A percentile compares a stretch with the other conserved stretches of the same genome.
Evolutionary conservation across 2,329 filamentous ascomycete genomes (phyloP).

Genomic region (Ceratocystis albifundus): DNA sequence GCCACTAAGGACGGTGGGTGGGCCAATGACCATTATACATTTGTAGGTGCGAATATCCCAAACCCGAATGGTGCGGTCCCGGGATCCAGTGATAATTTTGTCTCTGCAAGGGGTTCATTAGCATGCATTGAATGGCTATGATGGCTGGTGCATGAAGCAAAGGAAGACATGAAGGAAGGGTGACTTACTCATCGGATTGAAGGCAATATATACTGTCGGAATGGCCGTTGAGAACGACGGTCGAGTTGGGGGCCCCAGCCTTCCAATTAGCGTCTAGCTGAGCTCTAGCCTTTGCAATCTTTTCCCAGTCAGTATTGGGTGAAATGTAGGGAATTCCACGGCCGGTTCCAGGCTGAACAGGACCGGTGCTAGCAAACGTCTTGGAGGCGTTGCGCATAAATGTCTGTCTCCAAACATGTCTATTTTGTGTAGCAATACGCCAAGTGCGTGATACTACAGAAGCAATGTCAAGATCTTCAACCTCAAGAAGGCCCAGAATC

Average conservation of each 20-base stretch:
- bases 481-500: slow-evolving; percentile 46
- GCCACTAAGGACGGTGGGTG: slow-evolving; percentile 51
- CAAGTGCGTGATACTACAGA: slow-evolving; percentile 42
- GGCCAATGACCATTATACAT: slow-evolving; percentile 78
- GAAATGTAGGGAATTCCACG: slow-evolving; percentile 44
- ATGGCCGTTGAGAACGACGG: slow-evolving; percentile 86
- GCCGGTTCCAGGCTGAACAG: slow-evolving; percentile 42
- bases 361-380: slow-evolving; percentile 47
- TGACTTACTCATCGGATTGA: slow-evolving; percentile 83
- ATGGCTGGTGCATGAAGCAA: neutral
- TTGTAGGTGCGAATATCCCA: slow-evolving; percentile 89
- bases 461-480: slow-evolving; percentile 39
- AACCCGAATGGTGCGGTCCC: slow-evolving; percentile 87
- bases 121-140: neutral
- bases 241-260: slow-evolving; percentile 55
- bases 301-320: slow-evolving; percentile 69
- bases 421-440: slow-evolving; percentile 38
- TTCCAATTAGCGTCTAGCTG: slow-evolving; percentile 72
- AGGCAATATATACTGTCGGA: slow-evolving; percentile 94
- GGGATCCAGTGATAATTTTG: slow-evolving; percentile 93
- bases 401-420: slow-evolving; percentile 53
- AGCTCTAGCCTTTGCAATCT: slow-evolving; percentile 66
- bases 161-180: neutral
- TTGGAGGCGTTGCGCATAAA: slow-evolving; percentile 50
- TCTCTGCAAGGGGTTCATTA: slow-evolving; percentile 44